Percentiles rank a stretch among this genome's conserved stretches.
Evolutionary conservation across 176 grass and related monocot species (phyloP).

Genomic region (Neostapfia colusana): DNA sequence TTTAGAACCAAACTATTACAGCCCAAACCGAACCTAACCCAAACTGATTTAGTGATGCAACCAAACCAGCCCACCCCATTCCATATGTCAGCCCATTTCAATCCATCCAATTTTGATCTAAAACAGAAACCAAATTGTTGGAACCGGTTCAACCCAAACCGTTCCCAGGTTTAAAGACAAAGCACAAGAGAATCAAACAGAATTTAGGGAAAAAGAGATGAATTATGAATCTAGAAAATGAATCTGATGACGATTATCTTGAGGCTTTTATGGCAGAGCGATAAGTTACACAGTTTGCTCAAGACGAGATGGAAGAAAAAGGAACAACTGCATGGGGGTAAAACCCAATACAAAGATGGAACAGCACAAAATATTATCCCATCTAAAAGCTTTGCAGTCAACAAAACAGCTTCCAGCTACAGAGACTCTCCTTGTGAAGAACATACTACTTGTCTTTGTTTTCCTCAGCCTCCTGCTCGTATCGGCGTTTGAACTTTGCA

Average conservation of each 20-base stretch:
- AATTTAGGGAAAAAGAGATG: background rate
- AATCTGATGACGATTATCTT: background rate
- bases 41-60: too few species aligned
- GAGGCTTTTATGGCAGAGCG: background rate
- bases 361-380: background rate
- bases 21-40: too few species aligned
- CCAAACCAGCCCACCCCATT: too few species aligned
- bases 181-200: background rate
- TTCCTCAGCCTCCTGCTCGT: slow-evolving; percentile 27
- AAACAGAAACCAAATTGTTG: too few species aligned
- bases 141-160: too few species aligned
- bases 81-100: too few species aligned
- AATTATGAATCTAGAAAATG: background rate
- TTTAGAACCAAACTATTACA: too few species aligned
- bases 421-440: background rate
- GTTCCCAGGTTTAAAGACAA: too few species aligned
- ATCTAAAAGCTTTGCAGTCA: background rate
- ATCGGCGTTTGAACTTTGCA: slow-evolving; percentile 33
- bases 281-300: background rate
- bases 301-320: background rate
- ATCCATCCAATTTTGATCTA: too few species aligned
- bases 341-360: background rate
- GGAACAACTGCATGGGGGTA: background rate
- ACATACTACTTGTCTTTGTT: slow-evolving; percentile 10
- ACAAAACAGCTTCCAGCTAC: background rate